These are phyloP conservation scores for Herpotrichia juniperi DNA, from an alignment of 2,329 filamentous ascomycete genomes.

Conservation along the genomic window DNA sequence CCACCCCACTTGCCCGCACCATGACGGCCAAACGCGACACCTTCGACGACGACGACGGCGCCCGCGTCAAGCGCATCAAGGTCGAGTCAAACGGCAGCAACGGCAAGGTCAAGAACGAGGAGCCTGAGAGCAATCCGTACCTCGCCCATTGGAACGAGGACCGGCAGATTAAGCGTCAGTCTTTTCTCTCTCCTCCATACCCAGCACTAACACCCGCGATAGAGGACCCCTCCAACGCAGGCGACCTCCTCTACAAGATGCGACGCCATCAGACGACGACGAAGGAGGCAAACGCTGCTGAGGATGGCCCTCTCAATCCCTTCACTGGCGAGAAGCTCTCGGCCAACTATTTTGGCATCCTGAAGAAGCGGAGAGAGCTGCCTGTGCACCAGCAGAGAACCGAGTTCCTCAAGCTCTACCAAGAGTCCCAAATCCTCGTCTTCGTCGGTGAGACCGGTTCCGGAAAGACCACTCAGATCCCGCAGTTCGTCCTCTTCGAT, in stretches of 20 bases:
- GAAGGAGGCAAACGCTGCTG: constrained; percentile 71
- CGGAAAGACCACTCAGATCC: constrained; percentile 98
- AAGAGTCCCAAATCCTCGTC: constrained; percentile 92
- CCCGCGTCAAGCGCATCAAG: constrained; percentile 59
- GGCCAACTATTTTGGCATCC: constrained; percentile 85
- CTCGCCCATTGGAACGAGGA: constrained; percentile 84
- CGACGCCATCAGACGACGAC: constrained; percentile 82
- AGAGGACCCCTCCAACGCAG: constrained; percentile 31
- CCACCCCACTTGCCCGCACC: constrained; percentile 5
- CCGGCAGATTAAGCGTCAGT: constrained; percentile 37
- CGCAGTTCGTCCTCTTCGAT: constrained; percentile 97
- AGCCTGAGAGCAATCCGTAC: constrained; percentile 78
- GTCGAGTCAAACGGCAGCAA: constrained; percentile 32
- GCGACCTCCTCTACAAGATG: constrained; percentile 64
- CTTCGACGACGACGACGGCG: constrained; percentile 54
- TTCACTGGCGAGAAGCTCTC: constrained; percentile 82
- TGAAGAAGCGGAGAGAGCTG: constrained; percentile 81
- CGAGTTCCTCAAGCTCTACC: constrained; percentile 93
- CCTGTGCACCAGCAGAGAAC: constrained; percentile 92
- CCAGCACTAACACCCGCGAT: constrained; percentile 6
- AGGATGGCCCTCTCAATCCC: constrained; percentile 82
- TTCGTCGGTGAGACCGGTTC: constrained; percentile 99
- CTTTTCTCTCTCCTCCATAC: background rate
- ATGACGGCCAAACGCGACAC: constrained; percentile 65
- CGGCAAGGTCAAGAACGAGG: constrained; percentile 50